Evolutionary conservation across 164 flowering plant species (phyloP).

Genomic region (Piper betle): DNA sequence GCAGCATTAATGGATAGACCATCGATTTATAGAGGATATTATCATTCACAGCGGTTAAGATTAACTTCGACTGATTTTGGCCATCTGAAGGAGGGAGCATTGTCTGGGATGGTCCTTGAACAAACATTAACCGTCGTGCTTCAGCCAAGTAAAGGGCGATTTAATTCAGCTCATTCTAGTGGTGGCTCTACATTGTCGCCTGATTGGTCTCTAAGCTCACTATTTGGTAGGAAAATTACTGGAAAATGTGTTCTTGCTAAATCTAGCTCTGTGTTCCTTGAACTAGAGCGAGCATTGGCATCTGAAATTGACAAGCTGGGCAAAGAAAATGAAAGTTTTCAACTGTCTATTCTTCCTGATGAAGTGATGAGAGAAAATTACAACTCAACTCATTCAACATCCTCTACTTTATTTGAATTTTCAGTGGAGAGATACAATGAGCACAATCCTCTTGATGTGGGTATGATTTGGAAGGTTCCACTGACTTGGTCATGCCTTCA

Average conservation of each 20-base stretch:
- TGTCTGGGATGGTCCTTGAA: constrained; percentile 50
- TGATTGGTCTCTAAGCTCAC: constrained; percentile 71
- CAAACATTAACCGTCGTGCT: constrained; percentile 89
- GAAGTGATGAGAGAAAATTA: constrained; percentile 34
- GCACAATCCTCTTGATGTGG: constrained; percentile 49
- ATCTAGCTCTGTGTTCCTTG: constrained; percentile 60
- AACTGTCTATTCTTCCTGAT: constrained; percentile 47
- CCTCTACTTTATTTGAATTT: constrained; percentile 44
- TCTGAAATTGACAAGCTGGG: constrained; percentile 17
- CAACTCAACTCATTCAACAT: constrained; percentile 15
- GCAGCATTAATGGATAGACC: constrained; percentile 79
- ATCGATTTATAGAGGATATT: constrained; percentile 78
- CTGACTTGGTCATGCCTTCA: constrained; percentile 57
- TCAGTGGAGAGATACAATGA: constrained; percentile 31
- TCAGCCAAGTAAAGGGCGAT: constrained; percentile 35
- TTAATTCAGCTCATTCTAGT: constrained; percentile 12
- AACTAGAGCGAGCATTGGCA: constrained; percentile 46
- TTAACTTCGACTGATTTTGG: constrained; percentile 38
- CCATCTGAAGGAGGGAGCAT: constrained; percentile 11
- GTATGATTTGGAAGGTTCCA: constrained; percentile 69
- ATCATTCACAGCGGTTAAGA: constrained; percentile 81
- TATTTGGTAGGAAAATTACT: constrained; percentile 59
- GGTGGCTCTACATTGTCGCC: constrained; percentile 33
- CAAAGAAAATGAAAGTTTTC: constrained; percentile 28
- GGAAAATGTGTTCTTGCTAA: constrained; percentile 72